These are phyloP conservation scores for Phytophthora pseudosyringae DNA, from an alignment of 352 stramenopile genomes.

Conservation along the genomic window DNA sequence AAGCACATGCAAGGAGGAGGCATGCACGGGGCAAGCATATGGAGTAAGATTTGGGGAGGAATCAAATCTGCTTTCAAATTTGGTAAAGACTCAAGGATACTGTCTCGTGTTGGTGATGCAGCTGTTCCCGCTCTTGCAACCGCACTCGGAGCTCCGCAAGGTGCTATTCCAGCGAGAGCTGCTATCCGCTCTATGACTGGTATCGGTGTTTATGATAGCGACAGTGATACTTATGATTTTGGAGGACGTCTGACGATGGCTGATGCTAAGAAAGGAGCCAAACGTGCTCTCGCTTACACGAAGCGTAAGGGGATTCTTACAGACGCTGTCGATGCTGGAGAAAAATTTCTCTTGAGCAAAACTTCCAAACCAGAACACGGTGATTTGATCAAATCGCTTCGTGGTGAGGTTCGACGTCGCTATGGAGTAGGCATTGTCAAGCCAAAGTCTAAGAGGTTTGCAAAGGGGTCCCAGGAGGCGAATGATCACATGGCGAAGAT, in stretches of 20 bases:
- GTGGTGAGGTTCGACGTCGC: not conserved
- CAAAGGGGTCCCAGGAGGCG: not conserved
- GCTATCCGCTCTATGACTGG: not conserved
- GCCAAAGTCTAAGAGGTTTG: not conserved
- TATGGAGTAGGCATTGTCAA: not conserved
- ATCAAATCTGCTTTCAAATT: not conserved
- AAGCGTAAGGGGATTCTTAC: slow-evolving; percentile 18
- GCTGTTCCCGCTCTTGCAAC: not conserved
- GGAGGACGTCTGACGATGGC: not conserved
- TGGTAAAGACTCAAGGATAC: not conserved
- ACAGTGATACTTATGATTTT: no score
- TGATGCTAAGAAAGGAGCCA: slow-evolving; percentile 21
- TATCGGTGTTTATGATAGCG: slow-evolving; percentile 4
- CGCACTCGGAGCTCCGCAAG: not conserved
- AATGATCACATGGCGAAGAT: not conserved
- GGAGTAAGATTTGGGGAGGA: no score
- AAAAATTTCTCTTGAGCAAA: slow-evolving; percentile 7
- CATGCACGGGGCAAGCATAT: no score
- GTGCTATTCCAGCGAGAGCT: not conserved
- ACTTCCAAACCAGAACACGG: slow-evolving; percentile 16
- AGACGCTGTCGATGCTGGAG: slow-evolving; percentile 9
- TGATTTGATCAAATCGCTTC: slow-evolving; percentile 7
- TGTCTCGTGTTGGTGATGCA: not conserved
- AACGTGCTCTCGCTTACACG: not conserved
- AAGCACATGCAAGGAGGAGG: not conserved